Percentiles rank a stretch among this genome's conserved stretches.
phyloP scores from a whole-genome alignment of 352 stramenopile species.

The Pythium rishiriense region DNA sequence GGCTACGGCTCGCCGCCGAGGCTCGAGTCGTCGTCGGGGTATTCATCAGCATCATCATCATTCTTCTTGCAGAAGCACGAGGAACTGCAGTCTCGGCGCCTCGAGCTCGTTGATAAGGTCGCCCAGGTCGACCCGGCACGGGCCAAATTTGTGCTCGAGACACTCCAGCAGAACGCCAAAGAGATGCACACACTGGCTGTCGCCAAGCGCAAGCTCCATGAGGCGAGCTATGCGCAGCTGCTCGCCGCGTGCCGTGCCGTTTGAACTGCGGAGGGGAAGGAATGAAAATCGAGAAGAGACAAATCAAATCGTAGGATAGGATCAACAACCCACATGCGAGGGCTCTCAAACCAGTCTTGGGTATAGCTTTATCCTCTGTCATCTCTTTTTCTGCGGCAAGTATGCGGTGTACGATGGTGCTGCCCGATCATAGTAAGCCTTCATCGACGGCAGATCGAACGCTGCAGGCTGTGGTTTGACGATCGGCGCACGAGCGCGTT shows the following conservation, averaged over 20 bases:
- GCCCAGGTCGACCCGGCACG: slow-evolving; percentile 55
- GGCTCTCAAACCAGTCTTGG: not conserved
- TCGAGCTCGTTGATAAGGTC: slow-evolving; percentile 60
- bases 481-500: not conserved
- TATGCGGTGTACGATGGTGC: slow-evolving; percentile 69
- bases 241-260: slow-evolving; percentile 35
- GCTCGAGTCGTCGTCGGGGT: slow-evolving; percentile 14
- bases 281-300: not conserved
- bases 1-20: slow-evolving; percentile 16
- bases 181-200: slow-evolving; percentile 79
- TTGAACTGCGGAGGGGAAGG: too few species aligned
- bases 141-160: slow-evolving; percentile 69
- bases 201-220: slow-evolving; percentile 64
- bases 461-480: slow-evolving; percentile 15
- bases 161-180: slow-evolving; percentile 59
- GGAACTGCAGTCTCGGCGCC: slow-evolving; percentile 49
- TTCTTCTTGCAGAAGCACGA: slow-evolving; percentile 42
- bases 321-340: not conserved
- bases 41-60: slow-evolving; percentile 28
- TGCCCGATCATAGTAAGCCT: slow-evolving; percentile 58
- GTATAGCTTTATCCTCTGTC: not conserved
- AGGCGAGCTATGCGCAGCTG: slow-evolving; percentile 63
- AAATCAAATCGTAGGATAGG: not conserved
- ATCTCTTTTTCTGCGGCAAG: slow-evolving; percentile 26
- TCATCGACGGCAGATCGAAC: slow-evolving; percentile 72